Evolutionary conservation across 176 grass and related monocot species (phyloP).

Genomic region (Lolium perenne): DNA sequence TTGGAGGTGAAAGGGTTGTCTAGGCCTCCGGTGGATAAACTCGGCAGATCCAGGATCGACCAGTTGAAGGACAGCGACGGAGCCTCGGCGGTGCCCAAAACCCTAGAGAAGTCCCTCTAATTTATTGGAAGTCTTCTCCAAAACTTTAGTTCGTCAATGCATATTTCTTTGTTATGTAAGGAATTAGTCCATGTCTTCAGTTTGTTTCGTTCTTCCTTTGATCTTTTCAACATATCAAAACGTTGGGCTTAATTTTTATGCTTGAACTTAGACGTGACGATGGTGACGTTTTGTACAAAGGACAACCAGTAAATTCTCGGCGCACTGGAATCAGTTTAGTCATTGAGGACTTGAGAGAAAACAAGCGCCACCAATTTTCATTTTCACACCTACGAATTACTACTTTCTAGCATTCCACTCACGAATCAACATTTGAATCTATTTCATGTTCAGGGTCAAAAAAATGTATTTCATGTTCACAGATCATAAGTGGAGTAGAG

Average conservation of each 20-base stretch:
- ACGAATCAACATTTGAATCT: conserved; percentile 1
- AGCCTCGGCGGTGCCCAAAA: too few species aligned
- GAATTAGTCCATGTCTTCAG: not conserved
- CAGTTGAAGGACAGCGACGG: too few species aligned
- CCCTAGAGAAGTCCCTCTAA: too few species aligned
- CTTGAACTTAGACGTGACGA: not conserved
- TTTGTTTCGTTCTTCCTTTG: not conserved
- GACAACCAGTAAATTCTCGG: not conserved
- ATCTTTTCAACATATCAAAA: not conserved
- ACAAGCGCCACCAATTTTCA: not conserved
- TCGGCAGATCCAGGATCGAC: too few species aligned
- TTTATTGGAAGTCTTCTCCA: not conserved
- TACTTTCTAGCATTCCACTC: not conserved
- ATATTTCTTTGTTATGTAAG: not conserved
- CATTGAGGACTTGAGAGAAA: not conserved
- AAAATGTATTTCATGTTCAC: not conserved
- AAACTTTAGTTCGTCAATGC: not conserved
- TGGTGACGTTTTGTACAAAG: not conserved
- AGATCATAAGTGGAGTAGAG: not conserved
- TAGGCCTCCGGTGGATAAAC: too few species aligned
- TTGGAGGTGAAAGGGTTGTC: too few species aligned
- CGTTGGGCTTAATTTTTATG: not conserved
- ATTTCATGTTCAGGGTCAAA: not conserved
- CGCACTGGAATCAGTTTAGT: not conserved
- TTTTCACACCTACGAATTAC: not conserved